Evolutionary conservation across 495 filamentous ascomycete species (phyloP).

Genomic region (Chlorociboria aeruginascens): DNA sequence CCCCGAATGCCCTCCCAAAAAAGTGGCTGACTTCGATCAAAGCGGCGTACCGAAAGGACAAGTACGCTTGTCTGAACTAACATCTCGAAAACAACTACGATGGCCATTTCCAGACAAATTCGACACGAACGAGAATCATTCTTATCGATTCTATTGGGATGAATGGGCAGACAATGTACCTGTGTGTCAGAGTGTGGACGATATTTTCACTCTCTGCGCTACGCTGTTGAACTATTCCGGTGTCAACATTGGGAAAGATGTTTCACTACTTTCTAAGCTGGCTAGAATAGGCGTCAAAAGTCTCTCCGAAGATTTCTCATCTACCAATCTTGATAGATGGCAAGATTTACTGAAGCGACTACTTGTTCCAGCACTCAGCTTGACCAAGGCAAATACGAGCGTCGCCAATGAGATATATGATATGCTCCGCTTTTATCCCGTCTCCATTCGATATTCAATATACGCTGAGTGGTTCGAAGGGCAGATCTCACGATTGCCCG

Average conservation of each 20-base stretch:
- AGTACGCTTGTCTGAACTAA: conserved; percentile 41
- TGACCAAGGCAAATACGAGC: conserved; percentile 70
- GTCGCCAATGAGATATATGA: conserved; percentile 76
- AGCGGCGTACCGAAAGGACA: conserved; percentile 51
- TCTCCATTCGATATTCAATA: conserved; percentile 68
- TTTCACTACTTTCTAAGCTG: conserved; percentile 64
- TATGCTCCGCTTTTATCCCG: conserved; percentile 65
- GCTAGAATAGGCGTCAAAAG: conserved; percentile 70
- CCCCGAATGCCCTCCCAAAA: conserved; percentile 29
- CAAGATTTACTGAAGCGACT: conserved; percentile 67
- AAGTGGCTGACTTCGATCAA: conserved; percentile 46
- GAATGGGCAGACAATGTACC: conserved; percentile 94
- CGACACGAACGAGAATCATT: conserved; percentile 56
- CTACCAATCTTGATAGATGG: conserved; percentile 61
- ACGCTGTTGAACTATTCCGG: conserved; percentile 77
- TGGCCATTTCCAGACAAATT: conserved; percentile 72
- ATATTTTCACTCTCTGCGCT: conserved; percentile 77
- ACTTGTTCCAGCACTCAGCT: conserved; percentile 71
- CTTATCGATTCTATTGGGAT: conserved; percentile 92
- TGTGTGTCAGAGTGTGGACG: conserved; percentile 77
- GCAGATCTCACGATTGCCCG: conserved; percentile 58
- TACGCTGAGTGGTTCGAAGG: conserved; percentile 89
- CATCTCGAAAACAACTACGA: conserved; percentile 49
- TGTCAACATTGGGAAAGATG: conserved; percentile 77
- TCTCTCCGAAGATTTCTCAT: conserved; percentile 54